Evolutionary conservation across 2,329 filamentous ascomycete species (phyloP).

Genomic region (Colletotrichum neosansevieriae): DNA sequence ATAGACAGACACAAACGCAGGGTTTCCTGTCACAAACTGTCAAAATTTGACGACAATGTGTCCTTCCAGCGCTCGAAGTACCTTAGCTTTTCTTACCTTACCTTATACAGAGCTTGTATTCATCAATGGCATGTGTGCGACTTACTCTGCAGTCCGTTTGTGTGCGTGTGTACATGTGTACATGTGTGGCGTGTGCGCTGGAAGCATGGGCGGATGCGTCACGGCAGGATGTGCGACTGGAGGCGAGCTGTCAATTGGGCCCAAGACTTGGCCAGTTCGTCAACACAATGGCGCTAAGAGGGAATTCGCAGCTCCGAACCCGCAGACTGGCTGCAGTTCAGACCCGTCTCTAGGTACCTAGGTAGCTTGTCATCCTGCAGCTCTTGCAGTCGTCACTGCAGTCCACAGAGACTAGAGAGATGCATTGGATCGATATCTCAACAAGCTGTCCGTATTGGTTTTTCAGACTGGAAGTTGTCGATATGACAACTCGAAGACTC

Average conservation of each 20-base stretch:
- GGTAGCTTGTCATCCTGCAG: too few relatives aligned
- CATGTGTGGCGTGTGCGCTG: conserved; percentile 7
- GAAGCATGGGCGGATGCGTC: conserved; percentile 26
- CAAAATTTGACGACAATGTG: not conserved
- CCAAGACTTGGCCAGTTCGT: conserved; percentile 31
- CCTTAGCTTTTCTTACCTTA: too few relatives aligned
- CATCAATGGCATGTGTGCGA: conserved; percentile 3
- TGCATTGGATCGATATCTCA: too few relatives aligned
- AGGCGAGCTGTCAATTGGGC: conserved; percentile 29
- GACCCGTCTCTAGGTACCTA: too few relatives aligned
- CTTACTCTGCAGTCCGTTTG: not conserved
- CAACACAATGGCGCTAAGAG: conserved; percentile 34
- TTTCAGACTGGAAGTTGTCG: too few relatives aligned
- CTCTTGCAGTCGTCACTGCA: too few relatives aligned
- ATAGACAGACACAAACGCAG: conserved; percentile 25
- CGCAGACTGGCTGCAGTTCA: conserved; percentile 29
- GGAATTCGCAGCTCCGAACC: conserved; percentile 32
- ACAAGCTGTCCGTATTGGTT: too few relatives aligned
- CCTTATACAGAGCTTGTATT: not conserved
- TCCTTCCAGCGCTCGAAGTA: too few relatives aligned
- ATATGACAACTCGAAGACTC: not conserved
- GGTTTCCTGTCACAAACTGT: not conserved
- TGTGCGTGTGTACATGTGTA: conserved; percentile 1
- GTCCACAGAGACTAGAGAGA: too few relatives aligned
- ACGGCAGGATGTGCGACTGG: conserved; percentile 21